A percentile compares a stretch with the other conserved stretches of the same genome.
phyloP scores from a whole-genome alignment of 2,329 filamentous ascomycete species.

The Chrysosphaeria jannelii region DNA sequence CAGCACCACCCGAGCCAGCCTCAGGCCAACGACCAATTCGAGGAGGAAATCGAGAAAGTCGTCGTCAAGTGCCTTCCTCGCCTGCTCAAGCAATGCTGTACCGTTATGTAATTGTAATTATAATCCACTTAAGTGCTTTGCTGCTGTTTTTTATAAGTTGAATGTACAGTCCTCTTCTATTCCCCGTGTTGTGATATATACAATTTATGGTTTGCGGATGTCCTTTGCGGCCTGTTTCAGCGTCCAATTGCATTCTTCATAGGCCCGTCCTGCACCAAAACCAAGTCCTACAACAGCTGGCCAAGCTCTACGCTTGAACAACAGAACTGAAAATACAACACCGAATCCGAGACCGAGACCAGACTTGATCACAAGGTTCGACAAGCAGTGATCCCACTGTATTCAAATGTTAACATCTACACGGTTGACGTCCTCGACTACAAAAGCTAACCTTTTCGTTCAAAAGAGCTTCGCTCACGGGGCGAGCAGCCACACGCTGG shows the following conservation, averaged over 20 bases:
- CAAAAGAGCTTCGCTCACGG: conserved; percentile 87
- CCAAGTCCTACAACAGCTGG: conserved; percentile 84
- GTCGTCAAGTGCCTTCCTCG: conserved; percentile 21
- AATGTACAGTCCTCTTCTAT: too few species aligned
- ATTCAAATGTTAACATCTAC: too few species aligned
- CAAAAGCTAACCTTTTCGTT: conserved; percentile 66
- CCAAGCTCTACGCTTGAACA: conserved; percentile 96
- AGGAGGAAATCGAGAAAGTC: conserved; percentile 20
- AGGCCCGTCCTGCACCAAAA: conserved; percentile 85
- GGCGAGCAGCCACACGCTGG: conserved; percentile 37
- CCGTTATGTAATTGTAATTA: conserved; percentile 63
- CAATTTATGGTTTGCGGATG: too few species aligned
- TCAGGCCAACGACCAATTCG: conserved; percentile 20
- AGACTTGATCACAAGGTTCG: conserved; percentile 89
- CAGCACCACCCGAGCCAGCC: conserved; percentile 12
- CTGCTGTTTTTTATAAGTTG: not conserved
- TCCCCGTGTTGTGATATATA: too few species aligned
- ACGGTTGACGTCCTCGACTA: too few species aligned
- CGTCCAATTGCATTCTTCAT: conserved; percentile 89
- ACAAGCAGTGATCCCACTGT: conserved; percentile 98
- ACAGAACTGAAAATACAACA: conserved; percentile 88
- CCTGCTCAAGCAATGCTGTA: conserved; percentile 33
- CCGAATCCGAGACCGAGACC: conserved; percentile 88
- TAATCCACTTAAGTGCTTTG: not conserved
- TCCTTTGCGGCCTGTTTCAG: conserved; percentile 29